phyloP scores from a whole-genome alignment of 176 grass and related monocot species.

The Neostapfia colusana region DNA sequence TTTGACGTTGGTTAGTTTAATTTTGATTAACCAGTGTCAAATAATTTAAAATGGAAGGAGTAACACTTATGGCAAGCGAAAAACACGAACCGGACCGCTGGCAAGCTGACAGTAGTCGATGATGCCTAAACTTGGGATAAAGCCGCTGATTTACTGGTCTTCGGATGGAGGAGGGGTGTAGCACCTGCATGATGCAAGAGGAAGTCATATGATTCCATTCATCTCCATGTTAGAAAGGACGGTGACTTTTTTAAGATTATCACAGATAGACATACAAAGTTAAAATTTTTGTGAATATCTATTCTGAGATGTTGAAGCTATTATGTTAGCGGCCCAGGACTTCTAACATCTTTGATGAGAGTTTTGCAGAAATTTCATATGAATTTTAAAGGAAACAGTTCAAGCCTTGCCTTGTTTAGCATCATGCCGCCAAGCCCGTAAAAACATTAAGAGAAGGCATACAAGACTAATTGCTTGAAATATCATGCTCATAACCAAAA shows the following conservation, averaged over 20 bases:
- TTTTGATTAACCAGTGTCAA: no score
- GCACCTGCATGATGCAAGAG: not conserved
- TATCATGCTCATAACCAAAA: not conserved
- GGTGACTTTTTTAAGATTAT: not conserved
- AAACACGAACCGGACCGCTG: no score
- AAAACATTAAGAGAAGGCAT: slow-evolving; percentile 16
- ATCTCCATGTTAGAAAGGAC: not conserved
- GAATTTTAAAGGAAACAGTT: not conserved
- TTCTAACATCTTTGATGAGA: not conserved
- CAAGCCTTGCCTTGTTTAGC: slow-evolving; percentile 1
- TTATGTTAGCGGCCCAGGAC: not conserved
- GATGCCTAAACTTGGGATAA: not conserved
- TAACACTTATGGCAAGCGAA: no score
- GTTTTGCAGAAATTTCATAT: not conserved
- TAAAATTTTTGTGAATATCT: not conserved
- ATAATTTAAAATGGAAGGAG: no score
- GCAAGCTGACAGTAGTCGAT: not conserved
- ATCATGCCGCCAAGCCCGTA: slow-evolving; percentile 15
- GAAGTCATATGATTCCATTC: not conserved
- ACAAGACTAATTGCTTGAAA: slow-evolving; percentile 24
- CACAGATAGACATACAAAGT: not conserved
- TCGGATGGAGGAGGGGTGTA: not conserved
- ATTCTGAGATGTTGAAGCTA: not conserved
- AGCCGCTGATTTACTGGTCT: slow-evolving; percentile 1
- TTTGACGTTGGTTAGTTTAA: no score